These are phyloP conservation scores for Plectranthus barbatus DNA, from an alignment of 257 asterid species.

Conservation along the genomic window DNA sequence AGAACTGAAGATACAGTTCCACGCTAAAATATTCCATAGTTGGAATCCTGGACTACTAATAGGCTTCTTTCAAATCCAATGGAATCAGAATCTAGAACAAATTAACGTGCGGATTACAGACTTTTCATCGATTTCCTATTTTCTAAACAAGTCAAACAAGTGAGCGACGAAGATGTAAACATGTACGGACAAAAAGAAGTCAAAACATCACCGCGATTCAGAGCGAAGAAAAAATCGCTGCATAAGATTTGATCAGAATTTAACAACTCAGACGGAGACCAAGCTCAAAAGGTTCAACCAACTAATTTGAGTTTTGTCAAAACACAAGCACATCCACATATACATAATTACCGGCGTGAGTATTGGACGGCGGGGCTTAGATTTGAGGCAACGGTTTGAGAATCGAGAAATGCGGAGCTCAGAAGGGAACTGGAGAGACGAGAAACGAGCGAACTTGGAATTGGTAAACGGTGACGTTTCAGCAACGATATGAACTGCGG, in stretches of 20 bases:
- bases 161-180: not conserved
- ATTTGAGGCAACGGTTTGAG: constrained; percentile 24
- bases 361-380: constrained; percentile 22
- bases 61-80: not conserved
- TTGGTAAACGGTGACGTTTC: constrained; percentile 20
- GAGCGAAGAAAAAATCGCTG: not conserved
- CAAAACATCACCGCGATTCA: not conserved
- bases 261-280: not conserved
- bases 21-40: not conserved
- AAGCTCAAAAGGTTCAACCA: not conserved
- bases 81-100: constrained; percentile 3
- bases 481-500: constrained; percentile 22
- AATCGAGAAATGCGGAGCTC: constrained; percentile 34
- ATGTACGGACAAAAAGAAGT: not conserved
- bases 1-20: not conserved
- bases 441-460: constrained; percentile 32
- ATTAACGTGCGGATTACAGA: not conserved
- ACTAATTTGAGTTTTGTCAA: not conserved
- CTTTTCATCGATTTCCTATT: not conserved
- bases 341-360: constrained; percentile 40
- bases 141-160: not conserved
- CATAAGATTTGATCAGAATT: not conserved
- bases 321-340: not conserved
- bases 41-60: not conserved
- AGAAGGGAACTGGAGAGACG: constrained; percentile 49